Conservation (phyloP, 2,329 filamentous ascomycete genomes). For the Mariannaea sp. region DNA sequence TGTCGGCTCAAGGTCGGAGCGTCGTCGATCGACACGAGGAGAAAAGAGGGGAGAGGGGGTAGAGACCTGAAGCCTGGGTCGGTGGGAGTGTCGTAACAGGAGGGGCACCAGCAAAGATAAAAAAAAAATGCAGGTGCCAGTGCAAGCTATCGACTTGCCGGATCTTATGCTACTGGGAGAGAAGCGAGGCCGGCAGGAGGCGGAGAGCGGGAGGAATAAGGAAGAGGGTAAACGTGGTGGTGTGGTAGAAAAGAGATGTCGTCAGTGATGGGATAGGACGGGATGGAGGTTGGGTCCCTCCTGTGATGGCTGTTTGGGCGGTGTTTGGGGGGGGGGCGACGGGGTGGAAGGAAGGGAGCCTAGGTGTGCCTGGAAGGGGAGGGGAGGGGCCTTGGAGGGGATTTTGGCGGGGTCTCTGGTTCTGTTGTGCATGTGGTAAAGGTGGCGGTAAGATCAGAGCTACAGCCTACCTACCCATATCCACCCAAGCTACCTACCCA, state of each 20-base stretch:
- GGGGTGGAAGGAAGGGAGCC: conserved; percentile 18
- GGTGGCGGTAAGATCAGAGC: conserved; percentile 25
- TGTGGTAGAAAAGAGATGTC: conserved; percentile 41
- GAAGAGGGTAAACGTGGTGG: conserved; percentile 30
- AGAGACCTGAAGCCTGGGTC: conserved; percentile 6
- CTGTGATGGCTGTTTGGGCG: conserved; percentile 19
- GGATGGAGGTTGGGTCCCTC: conserved; percentile 32
- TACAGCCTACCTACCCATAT: too few relatives aligned
- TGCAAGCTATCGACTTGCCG: conserved; percentile 12
- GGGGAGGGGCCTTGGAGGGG: conserved; percentile 24
- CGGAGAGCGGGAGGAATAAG: conserved; percentile 26
- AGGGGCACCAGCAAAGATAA: conserved; percentile 14
- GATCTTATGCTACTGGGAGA: conserved; percentile 10
- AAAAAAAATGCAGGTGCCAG: conserved; percentile 3
- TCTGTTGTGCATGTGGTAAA: conserved; percentile 33
- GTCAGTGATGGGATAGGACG: conserved; percentile 40
- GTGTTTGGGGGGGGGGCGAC: conserved; percentile 1
- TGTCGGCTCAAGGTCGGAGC: conserved; percentile 18
- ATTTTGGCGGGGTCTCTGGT: conserved; percentile 38
- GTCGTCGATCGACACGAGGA: conserved; percentile 16
- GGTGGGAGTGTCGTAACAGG: conserved; percentile 12
- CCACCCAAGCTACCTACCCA: too few relatives aligned
- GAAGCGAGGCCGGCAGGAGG: conserved; percentile 18
- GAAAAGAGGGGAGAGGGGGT: conserved; percentile 17
- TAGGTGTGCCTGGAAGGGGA: conserved; percentile 16